phyloP scores from a whole-genome alignment of 768 basidiomycete genomes.

The Mycena indigotica region DNA sequence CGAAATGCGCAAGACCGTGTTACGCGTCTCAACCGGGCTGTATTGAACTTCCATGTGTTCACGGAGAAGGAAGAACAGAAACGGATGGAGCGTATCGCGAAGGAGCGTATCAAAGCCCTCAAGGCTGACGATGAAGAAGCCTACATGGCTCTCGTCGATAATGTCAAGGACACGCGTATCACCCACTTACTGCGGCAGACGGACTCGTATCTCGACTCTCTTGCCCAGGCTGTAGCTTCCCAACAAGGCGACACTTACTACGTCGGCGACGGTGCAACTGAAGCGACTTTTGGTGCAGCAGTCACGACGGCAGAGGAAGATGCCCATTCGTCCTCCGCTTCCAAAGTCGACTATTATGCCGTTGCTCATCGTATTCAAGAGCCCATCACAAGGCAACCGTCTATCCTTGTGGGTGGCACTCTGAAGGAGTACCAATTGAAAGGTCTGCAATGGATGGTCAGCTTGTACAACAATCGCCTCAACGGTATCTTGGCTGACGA shows the following conservation, averaged over 20 bases:
- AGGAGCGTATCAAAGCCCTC: slow-evolving; percentile 97
- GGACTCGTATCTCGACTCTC: slow-evolving; percentile 90
- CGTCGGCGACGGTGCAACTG: slow-evolving; percentile 71
- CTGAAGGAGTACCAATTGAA: slow-evolving; percentile 95
- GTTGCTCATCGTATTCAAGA: slow-evolving; percentile 93
- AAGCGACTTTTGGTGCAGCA: slow-evolving; percentile 90
- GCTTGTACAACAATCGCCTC: slow-evolving; percentile 92
- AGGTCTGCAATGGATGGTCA: slow-evolving; percentile 98
- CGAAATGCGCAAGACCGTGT: slow-evolving; percentile 65
- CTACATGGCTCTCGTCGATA: slow-evolving; percentile 99
- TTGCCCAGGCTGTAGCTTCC: slow-evolving; percentile 89
- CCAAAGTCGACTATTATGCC: slow-evolving; percentile 93
- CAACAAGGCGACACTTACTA: slow-evolving; percentile 76
- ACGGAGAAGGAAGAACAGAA: slow-evolving; percentile 99
- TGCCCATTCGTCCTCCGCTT: slow-evolving; percentile 54
- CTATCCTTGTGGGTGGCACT: slow-evolving; percentile 79
- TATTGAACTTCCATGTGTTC: slow-evolving; percentile 80
- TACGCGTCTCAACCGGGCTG: slow-evolving; percentile 74
- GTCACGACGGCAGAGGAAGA: slow-evolving; percentile 56
- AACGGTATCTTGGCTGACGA: slow-evolving; percentile 95
- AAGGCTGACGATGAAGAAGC: slow-evolving; percentile 99
- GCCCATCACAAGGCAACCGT: slow-evolving; percentile 73
- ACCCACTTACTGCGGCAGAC: slow-evolving; percentile 95
- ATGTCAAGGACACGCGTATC: slow-evolving; percentile 98
- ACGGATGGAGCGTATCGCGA: slow-evolving; percentile 90